Evolutionary conservation across 2,329 filamentous ascomycete species (phyloP).

Genomic region (Triangularia verruculosa): DNA sequence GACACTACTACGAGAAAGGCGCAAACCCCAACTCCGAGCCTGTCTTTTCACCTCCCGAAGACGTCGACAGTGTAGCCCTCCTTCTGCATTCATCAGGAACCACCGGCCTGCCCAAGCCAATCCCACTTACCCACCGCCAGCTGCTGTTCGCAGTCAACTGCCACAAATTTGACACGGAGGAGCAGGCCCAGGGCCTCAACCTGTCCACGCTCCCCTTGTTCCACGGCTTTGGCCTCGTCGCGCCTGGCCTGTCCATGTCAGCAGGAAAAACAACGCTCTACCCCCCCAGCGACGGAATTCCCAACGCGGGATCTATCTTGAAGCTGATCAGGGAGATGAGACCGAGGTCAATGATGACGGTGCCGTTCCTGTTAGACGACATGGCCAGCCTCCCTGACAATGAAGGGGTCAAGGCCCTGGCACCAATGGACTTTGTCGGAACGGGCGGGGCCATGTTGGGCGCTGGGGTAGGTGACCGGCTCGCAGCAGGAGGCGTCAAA

Average conservation of each 20-base stretch:
- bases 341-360: background rate
- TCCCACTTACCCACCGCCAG: background rate
- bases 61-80: background rate
- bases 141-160: background rate
- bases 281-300: background rate
- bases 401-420: background rate
- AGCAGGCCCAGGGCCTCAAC: background rate
- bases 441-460: background rate
- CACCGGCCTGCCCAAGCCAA: constrained; percentile 1
- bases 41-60: too few species aligned
- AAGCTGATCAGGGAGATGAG: background rate
- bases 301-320: background rate
- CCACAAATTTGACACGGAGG: background rate
- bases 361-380: background rate
- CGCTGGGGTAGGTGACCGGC: background rate
- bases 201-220: background rate
- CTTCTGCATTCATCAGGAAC: constrained; percentile 1
- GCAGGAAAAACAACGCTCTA: background rate
- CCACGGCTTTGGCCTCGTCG: background rate
- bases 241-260: background rate
- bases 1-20: too few species aligned
- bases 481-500: background rate
- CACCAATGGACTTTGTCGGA: background rate
- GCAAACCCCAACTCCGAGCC: too few species aligned
- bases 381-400: background rate